phyloP scores from a whole-genome alignment of 1,284 basidiomycete genomes.

The Crocinoboletus sp. region DNA sequence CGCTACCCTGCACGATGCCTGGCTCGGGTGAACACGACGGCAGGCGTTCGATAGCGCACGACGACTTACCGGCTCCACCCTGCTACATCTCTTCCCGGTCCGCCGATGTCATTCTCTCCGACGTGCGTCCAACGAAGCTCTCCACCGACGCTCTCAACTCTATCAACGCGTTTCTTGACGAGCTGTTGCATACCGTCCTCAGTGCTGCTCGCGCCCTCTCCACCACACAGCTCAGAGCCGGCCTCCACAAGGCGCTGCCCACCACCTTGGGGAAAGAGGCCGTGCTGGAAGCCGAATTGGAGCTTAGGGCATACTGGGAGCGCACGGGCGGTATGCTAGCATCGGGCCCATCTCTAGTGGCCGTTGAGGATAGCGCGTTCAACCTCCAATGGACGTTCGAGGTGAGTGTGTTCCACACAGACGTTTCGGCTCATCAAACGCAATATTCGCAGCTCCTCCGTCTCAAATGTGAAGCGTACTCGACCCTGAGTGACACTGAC shows the following conservation, averaged over 20 bases:
- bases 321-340: slow-evolving; percentile 46
- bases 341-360: slow-evolving; percentile 30
- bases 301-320: slow-evolving; percentile 82
- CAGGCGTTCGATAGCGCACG: slow-evolving; percentile 7
- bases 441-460: slow-evolving; percentile 54
- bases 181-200: slow-evolving; percentile 76
- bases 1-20: slow-evolving; percentile 18
- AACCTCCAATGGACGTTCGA: slow-evolving; percentile 70
- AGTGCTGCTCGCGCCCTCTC: slow-evolving; percentile 67
- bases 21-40: slow-evolving; percentile 19
- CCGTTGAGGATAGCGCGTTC: slow-evolving; percentile 52
- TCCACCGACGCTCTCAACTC: slow-evolving; percentile 66
- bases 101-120: slow-evolving; percentile 86
- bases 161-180: slow-evolving; percentile 86
- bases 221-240: slow-evolving; percentile 70
- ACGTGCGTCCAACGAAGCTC: slow-evolving; percentile 85
- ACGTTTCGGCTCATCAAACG: slow-evolving; percentile 8
- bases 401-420: slow-evolving; percentile 46
- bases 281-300: slow-evolving; percentile 88
- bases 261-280: slow-evolving; percentile 84
- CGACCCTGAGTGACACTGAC: slow-evolving; percentile 77
- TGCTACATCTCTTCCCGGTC: slow-evolving; percentile 75
- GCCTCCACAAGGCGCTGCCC: slow-evolving; percentile 69
- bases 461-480: slow-evolving; percentile 80
- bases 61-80: slow-evolving; percentile 41